phyloP scores from a whole-genome alignment of 176 grass and related monocot species.

The Calamus simplicifolius region DNA sequence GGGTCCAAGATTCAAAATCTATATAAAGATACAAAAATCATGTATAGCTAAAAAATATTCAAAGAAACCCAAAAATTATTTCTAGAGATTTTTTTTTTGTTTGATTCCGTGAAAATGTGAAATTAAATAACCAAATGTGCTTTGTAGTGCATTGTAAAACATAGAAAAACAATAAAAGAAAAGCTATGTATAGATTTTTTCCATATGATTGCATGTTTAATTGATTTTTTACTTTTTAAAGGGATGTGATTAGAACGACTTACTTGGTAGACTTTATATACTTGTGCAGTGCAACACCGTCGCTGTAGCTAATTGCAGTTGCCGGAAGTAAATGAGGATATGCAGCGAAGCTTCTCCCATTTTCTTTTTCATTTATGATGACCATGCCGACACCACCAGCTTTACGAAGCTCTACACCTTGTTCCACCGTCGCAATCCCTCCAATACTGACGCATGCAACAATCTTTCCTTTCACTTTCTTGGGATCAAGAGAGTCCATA shows the following conservation, averaged over 20 bases:
- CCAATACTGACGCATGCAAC: slow-evolving; percentile 35
- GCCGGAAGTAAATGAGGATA: slow-evolving; percentile 67
- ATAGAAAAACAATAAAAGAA: no score
- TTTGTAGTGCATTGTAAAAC: no score
- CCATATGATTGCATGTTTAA: no score
- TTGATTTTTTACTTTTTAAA: no score
- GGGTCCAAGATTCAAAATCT: no score
- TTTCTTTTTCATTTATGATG: slow-evolving; percentile 25
- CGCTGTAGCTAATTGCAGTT: slow-evolving; percentile 48
- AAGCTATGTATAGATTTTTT: no score
- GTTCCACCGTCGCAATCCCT: not conserved
- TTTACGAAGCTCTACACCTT: slow-evolving; percentile 24
- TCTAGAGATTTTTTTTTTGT: no score
- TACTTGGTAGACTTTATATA: slow-evolving; percentile 49
- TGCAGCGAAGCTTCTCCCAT: slow-evolving; percentile 19
- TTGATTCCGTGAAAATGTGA: no score
- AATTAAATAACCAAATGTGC: no score
- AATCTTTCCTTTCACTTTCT: slow-evolving; percentile 52
- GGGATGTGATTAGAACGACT: not conserved
- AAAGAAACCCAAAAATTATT: no score
- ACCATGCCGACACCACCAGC: slow-evolving; percentile 63
- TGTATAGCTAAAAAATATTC: no score
- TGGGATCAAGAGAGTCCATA: slow-evolving; percentile 30
- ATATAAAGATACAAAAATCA: no score
- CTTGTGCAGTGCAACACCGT: slow-evolving; percentile 18